Percentiles rank a stretch among this genome's conserved stretches.
phyloP scores from a whole-genome alignment of 192 early-diverging fungal genomes.

The Coemansia sp. region DNA sequence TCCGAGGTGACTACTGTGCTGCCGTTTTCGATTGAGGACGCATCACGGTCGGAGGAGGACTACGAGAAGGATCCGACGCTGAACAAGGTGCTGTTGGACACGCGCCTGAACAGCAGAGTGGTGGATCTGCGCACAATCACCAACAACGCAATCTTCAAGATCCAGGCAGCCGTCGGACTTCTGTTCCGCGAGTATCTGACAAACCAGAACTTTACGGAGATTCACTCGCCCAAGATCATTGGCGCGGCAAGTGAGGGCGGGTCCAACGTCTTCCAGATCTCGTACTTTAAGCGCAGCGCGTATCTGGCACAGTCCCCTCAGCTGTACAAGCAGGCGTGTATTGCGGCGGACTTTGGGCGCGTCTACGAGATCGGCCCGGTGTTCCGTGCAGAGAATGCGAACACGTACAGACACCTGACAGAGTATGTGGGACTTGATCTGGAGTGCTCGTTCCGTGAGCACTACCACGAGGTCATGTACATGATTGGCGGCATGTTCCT shows the following conservation, averaged over 20 bases:
- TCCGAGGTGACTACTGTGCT: constrained; percentile 75
- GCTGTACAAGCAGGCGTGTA: constrained; percentile 99
- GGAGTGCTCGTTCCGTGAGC: constrained; percentile 99
- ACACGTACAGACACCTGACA: constrained; percentile 99
- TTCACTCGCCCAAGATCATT: constrained; percentile 98
- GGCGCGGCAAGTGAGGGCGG: constrained; percentile 94
- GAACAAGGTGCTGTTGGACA: constrained; percentile 82
- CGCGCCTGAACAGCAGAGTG: constrained; percentile 92
- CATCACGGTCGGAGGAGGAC: constrained; percentile 79
- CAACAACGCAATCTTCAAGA: constrained; percentile 96
- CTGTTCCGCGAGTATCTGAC: constrained; percentile 96
- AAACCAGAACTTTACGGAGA: constrained; percentile 83
- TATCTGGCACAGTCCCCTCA: constrained; percentile 98
- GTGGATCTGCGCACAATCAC: constrained; percentile 93
- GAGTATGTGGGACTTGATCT: constrained; percentile 98
- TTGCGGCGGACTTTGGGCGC: constrained; percentile 94
- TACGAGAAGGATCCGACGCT: constrained; percentile 71
- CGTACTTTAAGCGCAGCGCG: constrained; percentile 94
- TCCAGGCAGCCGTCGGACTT: constrained; percentile 90
- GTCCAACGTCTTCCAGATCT: constrained; percentile 95
- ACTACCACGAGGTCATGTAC: constrained; percentile 98
- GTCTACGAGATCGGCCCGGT: constrained; percentile 99
- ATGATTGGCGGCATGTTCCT: constrained; percentile 92
- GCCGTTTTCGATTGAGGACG: constrained; percentile 93
- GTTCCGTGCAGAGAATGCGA: constrained; percentile 98